Base-by-base conservation (phyloP, 352 stramenopile species). In the Phytophthora vignae region DNA sequence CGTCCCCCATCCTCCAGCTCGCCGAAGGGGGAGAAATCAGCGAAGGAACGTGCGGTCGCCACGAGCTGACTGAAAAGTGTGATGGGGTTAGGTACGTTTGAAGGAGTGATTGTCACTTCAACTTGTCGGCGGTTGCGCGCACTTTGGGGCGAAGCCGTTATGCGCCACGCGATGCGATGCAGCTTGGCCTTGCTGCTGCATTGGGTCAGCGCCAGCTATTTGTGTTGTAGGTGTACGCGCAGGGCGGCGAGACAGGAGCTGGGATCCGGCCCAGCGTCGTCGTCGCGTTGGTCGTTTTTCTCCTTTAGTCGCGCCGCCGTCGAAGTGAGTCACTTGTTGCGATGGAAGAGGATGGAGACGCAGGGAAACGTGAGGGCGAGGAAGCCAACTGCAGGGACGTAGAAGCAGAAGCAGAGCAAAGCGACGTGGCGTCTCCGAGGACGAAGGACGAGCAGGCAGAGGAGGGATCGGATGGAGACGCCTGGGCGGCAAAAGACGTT, bases 31-130 rank as follows among this genome's bases (percentile, higher is more conserved):
- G 46, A 36, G 29, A 64, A 44, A 44, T 44, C 38, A 44, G 38
- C 1, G 42, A 12, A 11, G 15, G 5, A 25, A 50, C 42, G 42
- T 22, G n/a, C 42, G 42, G 42, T 50, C 42, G 42, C 0, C 17
- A 22, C 42, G 42, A 11, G 42, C 42, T 22, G 17, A 19, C n/a
- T 21, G 42, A 19, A 12, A 49, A 49, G 27, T 17, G 14, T 21
- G 60, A 31, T 42, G 49, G 36, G 38, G 17, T 33, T 67, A 72
- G 67, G 49, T 67, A 49, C 61, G 63, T 71, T 40, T 6, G 14
- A 2, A n/a, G 15, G 55, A 71, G 54, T 73, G 67, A 58, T 64
- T 52, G 53, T 74, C 68, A 74, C 68, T 74, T 71, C 69, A 76
- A 72, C 62, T 63, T 73, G 57, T 44, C 19, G 55, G 21, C 60